Evolutionary conservation across 164 flowering plant genomes (phyloP).

Genomic region (Magnolia changhungtana): DNA sequence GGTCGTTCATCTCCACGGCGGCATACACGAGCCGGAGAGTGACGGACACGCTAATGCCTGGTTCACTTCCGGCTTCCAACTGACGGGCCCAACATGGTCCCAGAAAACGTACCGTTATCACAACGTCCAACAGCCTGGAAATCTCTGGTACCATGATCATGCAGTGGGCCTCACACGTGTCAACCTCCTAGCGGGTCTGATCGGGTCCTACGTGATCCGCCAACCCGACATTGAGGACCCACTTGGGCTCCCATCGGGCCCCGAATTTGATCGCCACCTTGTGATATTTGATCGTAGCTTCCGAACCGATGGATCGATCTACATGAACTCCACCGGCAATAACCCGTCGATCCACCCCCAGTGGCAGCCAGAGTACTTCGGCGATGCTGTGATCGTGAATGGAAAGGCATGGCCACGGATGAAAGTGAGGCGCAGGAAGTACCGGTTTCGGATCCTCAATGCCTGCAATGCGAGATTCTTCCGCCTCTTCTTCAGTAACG

Average conservation of each 20-base stretch:
- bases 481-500: conserved; percentile 55
- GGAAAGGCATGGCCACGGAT: conserved; percentile 68
- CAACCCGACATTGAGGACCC: conserved; percentile 35
- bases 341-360: conserved; percentile 51
- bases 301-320: conserved; percentile 40
- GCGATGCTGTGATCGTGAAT: conserved; percentile 34
- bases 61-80: conserved; percentile 45
- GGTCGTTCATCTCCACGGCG: conserved; percentile 61
- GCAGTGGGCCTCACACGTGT: conserved; percentile 61
- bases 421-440: conserved; percentile 53
- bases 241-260: conserved; percentile 33
- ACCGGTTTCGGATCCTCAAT: conserved; percentile 75
- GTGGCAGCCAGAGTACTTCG: conserved; percentile 48
- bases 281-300: conserved; percentile 50
- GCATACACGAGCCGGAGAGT: conserved; percentile 41
- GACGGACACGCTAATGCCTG: conserved; percentile 46
- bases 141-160: conserved; percentile 66
- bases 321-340: conserved; percentile 50
- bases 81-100: conserved; percentile 48
- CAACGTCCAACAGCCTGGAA: conserved; percentile 49
- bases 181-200: conserved; percentile 51
- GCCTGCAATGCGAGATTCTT: conserved; percentile 87
- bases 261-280: conserved; percentile 40
- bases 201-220: conserved; percentile 49
- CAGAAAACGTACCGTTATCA: conserved; percentile 35